phyloP scores from a whole-genome alignment of 495 filamentous ascomycete genomes.

The Podospora bellae-mahoneyi region DNA sequence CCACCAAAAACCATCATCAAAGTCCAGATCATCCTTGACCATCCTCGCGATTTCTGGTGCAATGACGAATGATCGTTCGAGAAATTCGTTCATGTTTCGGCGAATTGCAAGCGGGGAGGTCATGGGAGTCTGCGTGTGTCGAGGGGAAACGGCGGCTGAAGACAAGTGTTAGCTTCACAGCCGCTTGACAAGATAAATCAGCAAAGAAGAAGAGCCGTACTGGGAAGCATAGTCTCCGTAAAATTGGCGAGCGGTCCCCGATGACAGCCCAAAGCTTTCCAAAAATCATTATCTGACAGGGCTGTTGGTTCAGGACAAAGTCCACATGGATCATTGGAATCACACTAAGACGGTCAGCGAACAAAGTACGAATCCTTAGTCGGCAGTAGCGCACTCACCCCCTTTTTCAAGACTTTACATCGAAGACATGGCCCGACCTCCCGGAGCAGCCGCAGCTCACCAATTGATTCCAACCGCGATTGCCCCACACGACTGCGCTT shows the following conservation, averaged over 20 bases:
- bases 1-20: constrained; percentile 52
- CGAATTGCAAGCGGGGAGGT: constrained; percentile 47
- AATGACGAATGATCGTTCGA: constrained; percentile 44
- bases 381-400: constrained; percentile 29
- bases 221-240: constrained; percentile 46
- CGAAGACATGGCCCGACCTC: constrained; percentile 47
- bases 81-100: constrained; percentile 50
- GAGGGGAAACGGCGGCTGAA: constrained; percentile 42
- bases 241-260: constrained; percentile 42
- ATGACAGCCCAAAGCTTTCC: constrained; percentile 47
- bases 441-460: constrained; percentile 45
- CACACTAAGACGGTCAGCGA: constrained; percentile 36
- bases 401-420: constrained; percentile 42
- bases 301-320: constrained; percentile 38
- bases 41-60: constrained; percentile 35
- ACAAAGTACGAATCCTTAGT: not conserved
- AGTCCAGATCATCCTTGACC: constrained; percentile 45
- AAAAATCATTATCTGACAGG: constrained; percentile 40
- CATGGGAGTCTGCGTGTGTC: constrained; percentile 47
- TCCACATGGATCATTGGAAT: constrained; percentile 45
- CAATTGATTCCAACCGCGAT: constrained; percentile 48
- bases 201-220: constrained; percentile 27
- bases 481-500: constrained; percentile 49
- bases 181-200: constrained; percentile 10
- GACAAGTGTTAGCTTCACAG: not conserved